Evolutionary conservation across 176 grass and related monocot genomes (phyloP).

Genomic region (Phragmites australis): DNA sequence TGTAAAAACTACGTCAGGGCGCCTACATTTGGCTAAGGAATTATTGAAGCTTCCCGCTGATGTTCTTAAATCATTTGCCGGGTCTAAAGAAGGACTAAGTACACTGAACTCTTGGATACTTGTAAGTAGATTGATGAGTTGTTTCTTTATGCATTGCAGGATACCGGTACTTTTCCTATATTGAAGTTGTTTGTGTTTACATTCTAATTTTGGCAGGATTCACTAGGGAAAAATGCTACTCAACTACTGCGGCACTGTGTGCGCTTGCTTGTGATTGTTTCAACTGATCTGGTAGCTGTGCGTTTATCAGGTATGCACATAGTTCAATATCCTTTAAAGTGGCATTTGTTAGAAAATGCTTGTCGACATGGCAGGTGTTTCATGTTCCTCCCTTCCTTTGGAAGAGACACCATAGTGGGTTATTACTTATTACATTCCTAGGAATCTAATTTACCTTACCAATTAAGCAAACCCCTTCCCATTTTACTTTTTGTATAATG

Average conservation of each 20-base stretch:
- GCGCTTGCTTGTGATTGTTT: conserved; percentile 84
- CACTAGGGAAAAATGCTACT: conserved; percentile 93
- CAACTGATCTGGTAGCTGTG: conserved; percentile 86
- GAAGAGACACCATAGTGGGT: conserved; percentile 14
- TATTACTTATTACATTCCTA: not conserved
- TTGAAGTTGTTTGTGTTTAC: conserved; percentile 29
- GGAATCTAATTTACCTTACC: conserved; percentile 6
- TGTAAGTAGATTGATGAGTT: conserved; percentile 59
- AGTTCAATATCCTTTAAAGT: conserved; percentile 12
- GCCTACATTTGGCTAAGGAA: conserved; percentile 88
- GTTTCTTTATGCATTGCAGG: conserved; percentile 20
- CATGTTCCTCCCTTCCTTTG: conserved; percentile 24
- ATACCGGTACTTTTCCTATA: conserved; percentile 15
- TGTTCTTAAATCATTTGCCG: conserved; percentile 89
- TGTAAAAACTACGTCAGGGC: conserved; percentile 88
- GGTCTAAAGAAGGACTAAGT: conserved; percentile 84
- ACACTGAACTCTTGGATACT: conserved; percentile 94
- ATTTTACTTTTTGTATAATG: conserved; percentile 8
- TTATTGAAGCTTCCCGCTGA: conserved; percentile 65
- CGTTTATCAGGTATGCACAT: conserved; percentile 77
- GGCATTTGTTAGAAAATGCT: not conserved
- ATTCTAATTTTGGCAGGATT: conserved; percentile 73
- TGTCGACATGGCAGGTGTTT: not conserved
- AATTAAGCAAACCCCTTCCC: not conserved
- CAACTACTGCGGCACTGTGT: conserved; percentile 93